Percentiles rank a stretch among this genome's conserved stretches.
Evolutionary conservation across 164 flowering plant species (phyloP).

Genomic region (Chimonanthus praecox): DNA sequence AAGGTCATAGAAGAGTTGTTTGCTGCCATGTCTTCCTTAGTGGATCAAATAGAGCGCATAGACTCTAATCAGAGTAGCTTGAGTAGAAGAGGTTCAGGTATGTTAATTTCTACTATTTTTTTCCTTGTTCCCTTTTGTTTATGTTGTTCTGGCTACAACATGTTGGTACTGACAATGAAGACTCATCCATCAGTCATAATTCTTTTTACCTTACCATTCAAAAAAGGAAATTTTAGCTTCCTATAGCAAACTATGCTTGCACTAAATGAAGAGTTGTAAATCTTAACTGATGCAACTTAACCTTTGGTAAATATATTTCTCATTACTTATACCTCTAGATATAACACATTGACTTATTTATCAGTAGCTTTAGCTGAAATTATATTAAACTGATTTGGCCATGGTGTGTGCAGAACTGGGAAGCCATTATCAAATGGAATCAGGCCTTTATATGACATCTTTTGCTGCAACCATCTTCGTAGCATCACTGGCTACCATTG

Average conservation of each 20-base stretch:
- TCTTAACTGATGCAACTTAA: neutral
- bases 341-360: neutral
- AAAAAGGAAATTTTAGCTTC: too few species aligned
- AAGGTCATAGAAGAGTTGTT: conserved; percentile 3
- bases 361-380: neutral
- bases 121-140: neutral
- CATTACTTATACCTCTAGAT: neutral
- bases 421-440: conserved; percentile 42
- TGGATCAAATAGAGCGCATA: conserved; percentile 45
- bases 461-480: conserved; percentile 59
- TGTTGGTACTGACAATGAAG: too few species aligned
- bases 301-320: neutral
- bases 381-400: neutral
- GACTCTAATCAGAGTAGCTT: conserved; percentile 39
- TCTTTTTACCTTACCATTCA: neutral
- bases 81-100: conserved; percentile 53
- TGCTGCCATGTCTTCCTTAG: conserved; percentile 38
- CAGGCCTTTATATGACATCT: conserved; percentile 52
- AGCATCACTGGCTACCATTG: conserved; percentile 43
- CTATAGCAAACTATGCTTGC: neutral
- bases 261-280: neutral
- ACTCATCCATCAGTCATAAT: neutral
- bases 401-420: conserved; percentile 30
- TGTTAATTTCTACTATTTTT: neutral
- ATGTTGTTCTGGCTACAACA: too few species aligned